Percentiles rank a stretch among this genome's conserved stretches.
Evolutionary conservation across 2,329 filamentous ascomycete genomes (phyloP).

Genomic region (Tolypocladium pustulatum): DNA sequence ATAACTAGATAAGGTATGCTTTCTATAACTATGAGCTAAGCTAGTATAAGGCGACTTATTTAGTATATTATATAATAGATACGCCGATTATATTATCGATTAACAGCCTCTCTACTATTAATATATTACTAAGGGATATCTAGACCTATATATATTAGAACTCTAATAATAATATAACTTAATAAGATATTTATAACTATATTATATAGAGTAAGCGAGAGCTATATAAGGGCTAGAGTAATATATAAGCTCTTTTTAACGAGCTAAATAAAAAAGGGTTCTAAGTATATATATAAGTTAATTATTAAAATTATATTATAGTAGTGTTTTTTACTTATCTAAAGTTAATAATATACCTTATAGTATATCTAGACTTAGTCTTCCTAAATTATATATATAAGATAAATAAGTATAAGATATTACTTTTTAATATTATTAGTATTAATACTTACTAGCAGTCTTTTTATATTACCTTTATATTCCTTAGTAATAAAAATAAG

Average conservation of each 20-base stretch:
- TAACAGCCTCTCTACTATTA: not conserved
- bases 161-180: slow-evolving; percentile 5
- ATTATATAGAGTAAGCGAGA: slow-evolving; percentile 8
- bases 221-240: slow-evolving; percentile 7
- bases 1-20: slow-evolving; percentile 2
- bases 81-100: not conserved
- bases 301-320: slow-evolving; percentile 7
- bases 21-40: slow-evolving; percentile 3
- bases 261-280: slow-evolving; percentile 11
- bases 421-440: slow-evolving; percentile 11
- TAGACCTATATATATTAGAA: slow-evolving; percentile 6
- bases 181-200: slow-evolving; percentile 13
- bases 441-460: slow-evolving; percentile 9
- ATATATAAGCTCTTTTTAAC: slow-evolving; percentile 7
- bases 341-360: slow-evolving; percentile 10
- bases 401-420: slow-evolving; percentile 13
- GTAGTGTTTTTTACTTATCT: slow-evolving; percentile 12
- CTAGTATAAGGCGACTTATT: not conserved
- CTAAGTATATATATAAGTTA: slow-evolving; percentile 2
- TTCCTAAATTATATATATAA: slow-evolving; percentile 14
- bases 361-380: slow-evolving; percentile 9
- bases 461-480: slow-evolving; percentile 14
- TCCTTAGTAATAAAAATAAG: slow-evolving; percentile 7
- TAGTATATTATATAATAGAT: slow-evolving; percentile 1
- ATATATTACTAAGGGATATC: slow-evolving; percentile 7